Evolutionary conservation across 2,329 filamentous ascomycete species (phyloP).

Genomic region (Talaromyces sp.): DNA sequence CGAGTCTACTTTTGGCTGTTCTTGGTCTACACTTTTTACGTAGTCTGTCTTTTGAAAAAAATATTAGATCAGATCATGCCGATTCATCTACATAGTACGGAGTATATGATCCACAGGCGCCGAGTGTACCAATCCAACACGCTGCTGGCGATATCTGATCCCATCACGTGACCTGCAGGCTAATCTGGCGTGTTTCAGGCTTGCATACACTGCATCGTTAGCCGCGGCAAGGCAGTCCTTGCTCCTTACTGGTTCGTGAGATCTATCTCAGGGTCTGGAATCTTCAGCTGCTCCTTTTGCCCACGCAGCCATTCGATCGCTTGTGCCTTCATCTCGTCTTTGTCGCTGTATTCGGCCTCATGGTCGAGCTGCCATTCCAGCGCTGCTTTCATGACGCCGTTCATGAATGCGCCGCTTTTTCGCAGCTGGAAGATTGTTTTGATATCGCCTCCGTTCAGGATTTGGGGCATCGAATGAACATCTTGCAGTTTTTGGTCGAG

Average conservation of each 20-base stretch:
- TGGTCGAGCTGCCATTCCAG: conserved; percentile 11
- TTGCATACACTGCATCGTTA: background rate
- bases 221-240: background rate
- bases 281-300: background rate
- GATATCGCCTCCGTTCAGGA: conserved; percentile 3
- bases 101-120: background rate
- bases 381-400: background rate
- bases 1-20: background rate
- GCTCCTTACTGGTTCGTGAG: background rate
- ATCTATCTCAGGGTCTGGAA: conserved; percentile 1
- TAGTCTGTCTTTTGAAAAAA: too few species aligned
- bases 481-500: background rate
- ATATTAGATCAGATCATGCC: background rate
- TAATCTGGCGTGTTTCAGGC: conserved; percentile 16
- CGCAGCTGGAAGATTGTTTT: conserved; percentile 1
- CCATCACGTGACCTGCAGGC: conserved; percentile 12
- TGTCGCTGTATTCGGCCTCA: background rate
- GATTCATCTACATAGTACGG: background rate
- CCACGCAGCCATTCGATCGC: background rate
- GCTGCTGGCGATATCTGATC: background rate
- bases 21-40: background rate
- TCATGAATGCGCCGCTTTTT: conserved; percentile 10
- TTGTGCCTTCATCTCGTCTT: background rate
- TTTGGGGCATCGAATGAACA: background rate
- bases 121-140: background rate